Conservation (phyloP, 176 grass and related monocot species). For the Rhynchospora tenuis region DNA sequence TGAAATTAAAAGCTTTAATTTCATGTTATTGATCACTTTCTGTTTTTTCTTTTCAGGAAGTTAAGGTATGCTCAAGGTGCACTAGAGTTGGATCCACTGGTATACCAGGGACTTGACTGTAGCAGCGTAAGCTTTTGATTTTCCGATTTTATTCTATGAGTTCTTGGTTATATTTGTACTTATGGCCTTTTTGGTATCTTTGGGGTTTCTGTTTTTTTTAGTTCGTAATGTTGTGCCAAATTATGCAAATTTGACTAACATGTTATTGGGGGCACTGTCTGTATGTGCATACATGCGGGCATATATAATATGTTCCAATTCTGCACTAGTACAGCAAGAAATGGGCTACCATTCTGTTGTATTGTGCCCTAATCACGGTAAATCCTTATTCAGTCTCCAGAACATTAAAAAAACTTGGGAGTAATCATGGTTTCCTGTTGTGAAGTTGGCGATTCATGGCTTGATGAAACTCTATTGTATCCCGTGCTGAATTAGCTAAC, state of each 20-base stretch:
- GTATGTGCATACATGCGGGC: too few relatives aligned
- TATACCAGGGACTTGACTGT: constrained; percentile 59
- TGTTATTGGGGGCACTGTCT: not conserved
- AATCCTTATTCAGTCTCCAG: not conserved
- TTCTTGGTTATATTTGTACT: not conserved
- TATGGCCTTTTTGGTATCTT: not conserved
- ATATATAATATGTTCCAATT: not conserved
- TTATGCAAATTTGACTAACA: not conserved
- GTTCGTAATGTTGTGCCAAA: not conserved
- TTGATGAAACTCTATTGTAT: not conserved
- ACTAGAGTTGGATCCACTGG: constrained; percentile 82
- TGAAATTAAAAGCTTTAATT: not conserved
- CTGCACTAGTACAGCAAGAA: not conserved
- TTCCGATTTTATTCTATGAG: not conserved
- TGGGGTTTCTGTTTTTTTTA: not conserved
- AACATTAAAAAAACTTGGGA: not conserved
- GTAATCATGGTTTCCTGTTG: not conserved
- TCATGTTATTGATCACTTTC: not conserved
- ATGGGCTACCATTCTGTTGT: not conserved
- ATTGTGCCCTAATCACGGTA: not conserved
- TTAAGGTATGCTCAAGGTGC: constrained; percentile 63
- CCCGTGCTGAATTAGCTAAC: constrained; percentile 9
- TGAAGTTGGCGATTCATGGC: not conserved
- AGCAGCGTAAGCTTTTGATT: constrained; percentile 62
- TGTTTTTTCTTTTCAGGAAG: constrained; percentile 38